Base-by-base conservation (phyloP, 2,329 filamentous ascomycete genomes). In the Tothia fuscella region DNA sequence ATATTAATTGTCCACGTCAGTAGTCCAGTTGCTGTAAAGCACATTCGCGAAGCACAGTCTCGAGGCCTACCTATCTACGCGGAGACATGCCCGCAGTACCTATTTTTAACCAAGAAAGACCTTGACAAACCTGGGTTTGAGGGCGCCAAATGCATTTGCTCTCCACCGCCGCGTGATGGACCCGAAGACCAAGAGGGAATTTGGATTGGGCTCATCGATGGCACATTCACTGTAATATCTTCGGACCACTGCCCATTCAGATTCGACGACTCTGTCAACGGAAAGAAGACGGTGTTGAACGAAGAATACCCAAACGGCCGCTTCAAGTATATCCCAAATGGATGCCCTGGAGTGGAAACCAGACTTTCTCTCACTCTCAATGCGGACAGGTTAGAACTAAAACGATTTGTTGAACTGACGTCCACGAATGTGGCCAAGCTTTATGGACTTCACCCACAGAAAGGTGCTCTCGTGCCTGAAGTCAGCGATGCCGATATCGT, bases 281-380 rank as follows among this genome's bases (percentile, higher is more conserved):
- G 63, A 30, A 75, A 73, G 61, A 71, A 69, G 53, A 62, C 62
- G 1, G 64, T 62, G 43, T 60, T 72, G 46, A 65, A 51, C 31
- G 51, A 55, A 0, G 65, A 67, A 24, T 63, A 60, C 43, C 69
- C 69, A 0, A 41, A 56, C 2, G 60, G 59, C 1, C 61, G 63
- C 34, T 78, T 78, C 55, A 65, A 66, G 34, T 67, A 72, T 43
- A 73, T 77, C 30, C 72, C 74, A 5, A 77, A 77, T 48, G 74
- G 73, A 4, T 59, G 69, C 34, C 71, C 73, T 0, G 74, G 73
- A 1, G 62, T 78, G 20, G 74, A 78, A 56, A 77, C 74, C 2
- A 56, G 72, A 2, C 55, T 77, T 16, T 56, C 71, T 0, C 55
- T 76, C 3, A 60, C 63, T 0, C n/a, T 35, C 24, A 53, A 57